Evolutionary conservation across 2,329 filamentous ascomycete genomes (phyloP).

Genomic region (Scopulariopsis brevicaulis): DNA sequence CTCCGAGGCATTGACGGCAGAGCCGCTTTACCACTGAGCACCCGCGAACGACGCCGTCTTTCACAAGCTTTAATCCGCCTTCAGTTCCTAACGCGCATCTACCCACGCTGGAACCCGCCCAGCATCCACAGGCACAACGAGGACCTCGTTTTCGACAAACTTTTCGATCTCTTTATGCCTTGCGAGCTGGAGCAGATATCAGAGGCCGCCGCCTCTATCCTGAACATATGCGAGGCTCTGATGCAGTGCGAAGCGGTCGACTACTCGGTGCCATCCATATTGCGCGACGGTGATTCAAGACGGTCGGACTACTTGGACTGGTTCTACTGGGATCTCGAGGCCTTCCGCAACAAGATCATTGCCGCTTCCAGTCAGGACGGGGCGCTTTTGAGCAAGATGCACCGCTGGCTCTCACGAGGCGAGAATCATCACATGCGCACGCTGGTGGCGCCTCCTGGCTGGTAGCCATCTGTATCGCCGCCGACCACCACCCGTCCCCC

Average conservation of each 20-base stretch:
- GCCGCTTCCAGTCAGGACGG: background rate
- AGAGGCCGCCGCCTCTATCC: background rate
- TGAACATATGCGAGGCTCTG: background rate
- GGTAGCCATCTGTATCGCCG: background rate
- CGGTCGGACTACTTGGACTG: background rate
- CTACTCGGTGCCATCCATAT: no score
- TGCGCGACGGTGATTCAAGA: no score
- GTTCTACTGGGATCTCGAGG: background rate
- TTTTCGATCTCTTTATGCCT: background rate
- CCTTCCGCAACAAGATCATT: background rate
- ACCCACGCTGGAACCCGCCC: background rate
- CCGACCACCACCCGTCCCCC: no score
- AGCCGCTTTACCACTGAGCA: background rate
- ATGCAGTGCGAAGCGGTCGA: background rate
- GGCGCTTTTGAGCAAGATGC: background rate
- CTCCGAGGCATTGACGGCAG: background rate
- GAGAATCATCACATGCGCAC: background rate
- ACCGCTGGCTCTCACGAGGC: background rate
- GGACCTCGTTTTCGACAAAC: background rate
- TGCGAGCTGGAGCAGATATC: background rate
- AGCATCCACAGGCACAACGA: background rate
- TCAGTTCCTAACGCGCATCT: background rate
- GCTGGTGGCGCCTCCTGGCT: background rate
- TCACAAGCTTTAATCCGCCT: background rate
- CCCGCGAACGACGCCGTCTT: background rate